These are phyloP conservation scores for Leersia perrieri DNA, from an alignment of 176 grass and related monocot species.

Conservation along the genomic window DNA sequence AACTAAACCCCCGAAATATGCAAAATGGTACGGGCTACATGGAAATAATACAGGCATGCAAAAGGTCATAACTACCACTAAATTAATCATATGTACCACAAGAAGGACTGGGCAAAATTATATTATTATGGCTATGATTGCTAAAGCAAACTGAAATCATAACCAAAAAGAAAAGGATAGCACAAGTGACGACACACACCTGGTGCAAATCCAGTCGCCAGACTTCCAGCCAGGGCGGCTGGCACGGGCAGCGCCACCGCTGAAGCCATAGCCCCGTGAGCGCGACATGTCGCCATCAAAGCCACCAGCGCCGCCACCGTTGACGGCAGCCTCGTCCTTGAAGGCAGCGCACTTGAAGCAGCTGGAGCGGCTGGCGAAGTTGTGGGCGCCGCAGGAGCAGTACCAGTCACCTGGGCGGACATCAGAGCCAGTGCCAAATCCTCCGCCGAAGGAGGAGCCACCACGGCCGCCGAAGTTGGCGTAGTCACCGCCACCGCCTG, in stretches of 20 bases:
- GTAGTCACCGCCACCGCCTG: slow-evolving; percentile 53
- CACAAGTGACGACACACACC: slow-evolving; percentile 41
- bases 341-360: slow-evolving; percentile 88
- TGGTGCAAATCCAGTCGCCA: slow-evolving; percentile 97
- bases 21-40: background rate
- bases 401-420: slow-evolving; percentile 96
- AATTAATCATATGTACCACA: background rate
- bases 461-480: slow-evolving; percentile 64
- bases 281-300: slow-evolving; percentile 73
- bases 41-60: background rate
- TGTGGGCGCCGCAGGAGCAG: slow-evolving; percentile 84
- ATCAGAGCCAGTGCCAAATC: slow-evolving; percentile 63
- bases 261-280: slow-evolving; percentile 64
- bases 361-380: slow-evolving; percentile 94
- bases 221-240: slow-evolving; percentile 84
- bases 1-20: background rate
- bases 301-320: slow-evolving; percentile 55
- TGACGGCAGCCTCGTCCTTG: slow-evolving; percentile 74
- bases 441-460: slow-evolving; percentile 56
- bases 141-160: background rate
- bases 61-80: background rate
- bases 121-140: background rate
- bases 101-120: background rate
- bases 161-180: slow-evolving; percentile 6
- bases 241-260: slow-evolving; percentile 37